These are phyloP conservation scores for Venturia nashicola DNA, from an alignment of 2,329 filamentous ascomycete genomes.

Conservation along the genomic window DNA sequence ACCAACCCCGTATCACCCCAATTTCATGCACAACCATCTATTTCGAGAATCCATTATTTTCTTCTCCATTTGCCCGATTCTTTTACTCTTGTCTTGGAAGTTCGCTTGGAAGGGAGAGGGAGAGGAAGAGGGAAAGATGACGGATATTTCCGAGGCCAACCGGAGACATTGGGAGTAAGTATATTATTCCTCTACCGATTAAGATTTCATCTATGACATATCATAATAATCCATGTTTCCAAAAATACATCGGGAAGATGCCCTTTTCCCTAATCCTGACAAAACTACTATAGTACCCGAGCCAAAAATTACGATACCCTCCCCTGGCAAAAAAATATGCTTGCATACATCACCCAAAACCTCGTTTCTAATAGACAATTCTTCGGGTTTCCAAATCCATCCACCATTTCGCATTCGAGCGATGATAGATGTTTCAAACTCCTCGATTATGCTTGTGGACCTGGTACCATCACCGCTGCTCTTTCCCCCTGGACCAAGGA, in stretches of 20 bases:
- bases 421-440: not conserved
- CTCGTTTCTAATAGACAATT: not conserved
- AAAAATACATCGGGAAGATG: no score
- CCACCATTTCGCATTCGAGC: no score
- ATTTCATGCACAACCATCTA: not conserved
- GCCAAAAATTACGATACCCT: slow-evolving; percentile 5
- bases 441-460: slow-evolving; percentile 9
- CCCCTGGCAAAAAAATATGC: slow-evolving; percentile 8
- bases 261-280: no score
- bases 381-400: slow-evolving; percentile 2
- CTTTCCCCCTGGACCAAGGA: not conserved
- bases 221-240: no score
- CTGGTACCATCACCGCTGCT: slow-evolving; percentile 4
- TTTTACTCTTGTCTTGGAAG: not conserved
- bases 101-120: not conserved
- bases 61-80: not conserved
- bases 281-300: not conserved
- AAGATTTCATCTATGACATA: no score
- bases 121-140: not conserved
- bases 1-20: not conserved
- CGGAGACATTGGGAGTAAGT: slow-evolving; percentile 9
- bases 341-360: not conserved
- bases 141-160: slow-evolving; percentile 1
- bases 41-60: not conserved
- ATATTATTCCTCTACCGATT: not conserved